Conservation (phyloP, 768 basidiomycete genomes). For the Hygrophoropsis aurantiaca region DNA sequence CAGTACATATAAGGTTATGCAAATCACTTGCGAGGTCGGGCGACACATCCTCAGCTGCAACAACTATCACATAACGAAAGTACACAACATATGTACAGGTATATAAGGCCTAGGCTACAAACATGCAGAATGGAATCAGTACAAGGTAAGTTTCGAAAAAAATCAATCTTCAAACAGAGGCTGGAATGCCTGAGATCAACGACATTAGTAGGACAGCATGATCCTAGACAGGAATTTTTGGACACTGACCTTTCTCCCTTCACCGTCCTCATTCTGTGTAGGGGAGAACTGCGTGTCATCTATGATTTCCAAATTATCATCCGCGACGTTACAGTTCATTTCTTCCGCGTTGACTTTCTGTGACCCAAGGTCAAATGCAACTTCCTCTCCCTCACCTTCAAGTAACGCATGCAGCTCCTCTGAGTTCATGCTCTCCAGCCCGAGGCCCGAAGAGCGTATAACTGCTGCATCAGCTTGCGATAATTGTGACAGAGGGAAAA, state of each 20-base stretch:
- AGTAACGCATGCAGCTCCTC: constrained; percentile 55
- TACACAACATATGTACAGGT: neutral
- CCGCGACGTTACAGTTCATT: constrained; percentile 7
- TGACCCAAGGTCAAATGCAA: constrained; percentile 19
- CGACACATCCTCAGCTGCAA: too few species aligned
- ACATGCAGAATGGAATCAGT: neutral
- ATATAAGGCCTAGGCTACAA: neutral
- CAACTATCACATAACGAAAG: too few species aligned
- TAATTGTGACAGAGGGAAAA: constrained; percentile 58
- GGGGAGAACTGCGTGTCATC: constrained; percentile 30
- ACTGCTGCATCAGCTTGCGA: constrained; percentile 53
- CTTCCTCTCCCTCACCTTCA: constrained; percentile 34
- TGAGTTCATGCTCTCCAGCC: constrained; percentile 62
- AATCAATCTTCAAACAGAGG: constrained; percentile 34
- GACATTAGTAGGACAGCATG: neutral
- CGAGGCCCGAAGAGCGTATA: constrained; percentile 62
- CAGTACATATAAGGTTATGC: too few species aligned
- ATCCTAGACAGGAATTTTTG: neutral
- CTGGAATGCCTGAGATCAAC: constrained; percentile 22
- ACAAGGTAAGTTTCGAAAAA: neutral
- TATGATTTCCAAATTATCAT: constrained; percentile 28
- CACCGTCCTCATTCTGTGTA: constrained; percentile 25
- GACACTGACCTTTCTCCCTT: constrained; percentile 21
- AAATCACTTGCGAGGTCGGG: too few species aligned
- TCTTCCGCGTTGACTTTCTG: constrained; percentile 5